Evolutionary conservation across 306 rosid species (phyloP).

Genomic region (Trifolium repens): DNA sequence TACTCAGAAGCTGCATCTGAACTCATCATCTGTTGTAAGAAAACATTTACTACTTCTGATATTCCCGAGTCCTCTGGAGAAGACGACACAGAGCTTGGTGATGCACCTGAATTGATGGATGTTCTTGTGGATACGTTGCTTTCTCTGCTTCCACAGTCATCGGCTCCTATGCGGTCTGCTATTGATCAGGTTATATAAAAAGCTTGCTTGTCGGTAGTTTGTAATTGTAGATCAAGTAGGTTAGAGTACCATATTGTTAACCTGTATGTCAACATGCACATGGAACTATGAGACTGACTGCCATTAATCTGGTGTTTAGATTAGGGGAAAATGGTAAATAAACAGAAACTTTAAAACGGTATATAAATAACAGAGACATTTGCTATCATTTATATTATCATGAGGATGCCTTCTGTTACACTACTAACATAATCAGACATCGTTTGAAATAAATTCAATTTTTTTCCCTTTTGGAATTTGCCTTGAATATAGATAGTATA

Average conservation of each 20-base stretch:
- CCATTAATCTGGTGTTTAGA: background rate
- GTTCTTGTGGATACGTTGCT: slow-evolving; percentile 96
- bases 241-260: background rate
- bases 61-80: slow-evolving; percentile 67
- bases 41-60: slow-evolving; percentile 67
- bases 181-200: slow-evolving; percentile 80
- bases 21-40: slow-evolving; percentile 79
- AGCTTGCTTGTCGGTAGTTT: slow-evolving; percentile 23
- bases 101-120: slow-evolving; percentile 75
- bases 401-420: background rate
- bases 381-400: background rate
- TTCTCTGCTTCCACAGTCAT: slow-evolving; percentile 88
- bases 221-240: slow-evolving; percentile 11
- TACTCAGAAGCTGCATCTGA: slow-evolving; percentile 86
- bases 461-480: background rate
- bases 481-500: background rate
- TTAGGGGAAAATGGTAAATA: background rate
- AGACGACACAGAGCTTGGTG: slow-evolving; percentile 63
- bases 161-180: slow-evolving; percentile 83
- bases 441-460: too few species aligned
- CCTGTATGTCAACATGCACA: background rate
- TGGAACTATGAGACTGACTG: background rate
- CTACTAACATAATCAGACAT: background rate
- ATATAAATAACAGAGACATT: background rate
- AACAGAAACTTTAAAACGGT: background rate